Base-by-base conservation (phyloP, 108 stramenopile genomes). In the Fragilaria crotonensis region DNA sequence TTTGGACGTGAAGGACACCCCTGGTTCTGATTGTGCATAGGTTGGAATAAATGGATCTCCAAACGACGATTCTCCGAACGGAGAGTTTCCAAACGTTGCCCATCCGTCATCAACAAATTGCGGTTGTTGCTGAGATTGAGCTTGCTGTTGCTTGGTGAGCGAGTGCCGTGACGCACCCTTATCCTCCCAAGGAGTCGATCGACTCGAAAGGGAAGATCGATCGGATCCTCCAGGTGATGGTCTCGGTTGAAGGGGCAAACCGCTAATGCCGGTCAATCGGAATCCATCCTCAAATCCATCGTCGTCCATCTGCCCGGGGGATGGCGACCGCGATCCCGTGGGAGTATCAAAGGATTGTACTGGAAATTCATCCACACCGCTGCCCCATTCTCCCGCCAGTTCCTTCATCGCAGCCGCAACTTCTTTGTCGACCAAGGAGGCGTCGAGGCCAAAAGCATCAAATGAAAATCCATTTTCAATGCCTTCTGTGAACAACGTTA, bases 331-430 rank as follows among this genome's bases (percentile, higher is more conserved):
- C 14, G 64, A 48, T 21, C 47, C 57, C 1, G 66, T 50, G 17
- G 80, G 75, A 0, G 72, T 72, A 63, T 72, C 79, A 62, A 66
- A 80, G 18, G 19, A 29, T 30, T 55, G 45, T 0, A 51, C 5
- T 3, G 52, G 17, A 60, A 72, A 65, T 11, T 32, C 57, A 17
- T 60, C 52, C n/a, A n/a, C n/a, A n/a, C n/a, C n/a, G n/a, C n/a
- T n/a, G 18, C 32, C 65, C 22, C 44, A 36, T 23, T 64, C 51
- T 26, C 72, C 64, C 27, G 73, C 77, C 44, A 91, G 60, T 23
- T 81, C 85, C 46, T 73, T 62, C 68, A 91, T 68, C 41, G 89
- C 85, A 11, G 72, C 58, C 59, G 73, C 77, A 14, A 91, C 84
- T 59, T 87, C 83, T 23, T 71, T 56, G 44, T 91, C 80, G 5